phyloP scores from a whole-genome alignment of 305 asterid genomes.

The Fraxinus ornus region DNA sequence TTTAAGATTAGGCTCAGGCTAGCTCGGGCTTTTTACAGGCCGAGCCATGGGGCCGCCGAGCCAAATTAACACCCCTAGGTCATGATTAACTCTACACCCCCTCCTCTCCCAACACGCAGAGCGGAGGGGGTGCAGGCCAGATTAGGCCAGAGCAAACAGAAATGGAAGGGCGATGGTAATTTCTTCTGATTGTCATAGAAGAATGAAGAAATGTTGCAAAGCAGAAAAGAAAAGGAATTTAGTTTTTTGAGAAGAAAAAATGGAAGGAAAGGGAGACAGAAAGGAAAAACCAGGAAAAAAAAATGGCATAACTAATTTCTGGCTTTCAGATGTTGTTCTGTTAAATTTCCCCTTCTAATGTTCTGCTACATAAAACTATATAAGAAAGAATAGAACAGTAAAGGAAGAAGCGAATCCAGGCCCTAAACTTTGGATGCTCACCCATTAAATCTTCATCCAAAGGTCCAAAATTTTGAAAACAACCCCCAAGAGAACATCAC shows the following conservation, averaged over 20 bases:
- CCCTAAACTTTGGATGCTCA: not conserved
- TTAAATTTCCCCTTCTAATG: not conserved
- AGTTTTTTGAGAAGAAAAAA: not conserved
- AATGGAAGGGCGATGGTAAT: not conserved
- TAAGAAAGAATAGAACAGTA: not conserved
- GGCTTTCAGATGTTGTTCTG: not conserved
- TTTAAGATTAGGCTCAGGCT: too few species aligned
- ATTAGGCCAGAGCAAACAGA: not conserved
- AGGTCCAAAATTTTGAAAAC: not conserved
- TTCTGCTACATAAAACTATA: not conserved
- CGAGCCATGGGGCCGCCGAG: too few species aligned
- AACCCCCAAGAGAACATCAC: not conserved
- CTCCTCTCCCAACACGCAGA: too few species aligned
- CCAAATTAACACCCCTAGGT: too few species aligned
- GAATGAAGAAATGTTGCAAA: not conserved
- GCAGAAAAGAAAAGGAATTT: not conserved
- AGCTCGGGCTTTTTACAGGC: too few species aligned
- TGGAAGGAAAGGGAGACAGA: not conserved
- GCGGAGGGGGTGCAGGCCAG: not conserved
- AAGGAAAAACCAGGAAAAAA: not conserved
- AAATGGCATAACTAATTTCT: not conserved
- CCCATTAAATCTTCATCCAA: not conserved
- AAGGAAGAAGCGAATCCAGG: not conserved
- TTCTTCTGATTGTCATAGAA: not conserved
- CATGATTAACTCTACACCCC: too few species aligned